These are phyloP conservation scores for Warburgia ugandensis DNA, from an alignment of 164 flowering plant species.

Conservation along the genomic window DNA sequence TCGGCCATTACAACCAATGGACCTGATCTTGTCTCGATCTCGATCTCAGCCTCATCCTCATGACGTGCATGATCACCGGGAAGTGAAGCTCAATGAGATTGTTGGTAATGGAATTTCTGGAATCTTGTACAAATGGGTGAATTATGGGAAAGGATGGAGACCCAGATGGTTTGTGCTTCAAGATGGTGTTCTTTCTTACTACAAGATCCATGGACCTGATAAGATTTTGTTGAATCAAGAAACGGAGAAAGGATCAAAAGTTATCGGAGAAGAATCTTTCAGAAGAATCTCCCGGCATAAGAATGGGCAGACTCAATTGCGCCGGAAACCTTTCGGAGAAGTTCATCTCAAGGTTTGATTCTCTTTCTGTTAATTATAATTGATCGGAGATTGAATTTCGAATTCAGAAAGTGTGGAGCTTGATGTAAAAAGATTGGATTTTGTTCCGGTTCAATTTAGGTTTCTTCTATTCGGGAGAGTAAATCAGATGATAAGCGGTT, in stretches of 20 bases:
- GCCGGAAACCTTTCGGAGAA: constrained; percentile 74
- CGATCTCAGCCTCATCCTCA: background rate
- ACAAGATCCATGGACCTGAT: constrained; percentile 83
- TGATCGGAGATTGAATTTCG: background rate
- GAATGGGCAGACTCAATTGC: constrained; percentile 15
- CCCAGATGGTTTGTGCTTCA: constrained; percentile 77
- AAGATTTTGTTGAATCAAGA: constrained; percentile 59
- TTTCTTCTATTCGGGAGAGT: constrained; percentile 62
- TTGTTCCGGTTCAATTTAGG: constrained; percentile 32
- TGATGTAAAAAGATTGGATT: too few relatives aligned
- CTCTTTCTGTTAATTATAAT: background rate
- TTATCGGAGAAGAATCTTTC: constrained; percentile 80
- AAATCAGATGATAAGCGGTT: constrained; percentile 64
- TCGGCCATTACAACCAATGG: constrained; percentile 1
- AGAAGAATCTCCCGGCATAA: constrained; percentile 28
- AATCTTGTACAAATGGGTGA: constrained; percentile 85
- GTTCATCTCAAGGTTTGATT: constrained; percentile 46
- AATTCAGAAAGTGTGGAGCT: too few relatives aligned
- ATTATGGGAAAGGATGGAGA: constrained; percentile 95
- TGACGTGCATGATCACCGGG: constrained; percentile 14
- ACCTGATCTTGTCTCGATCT: constrained; percentile 4
- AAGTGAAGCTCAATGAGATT: constrained; percentile 60
- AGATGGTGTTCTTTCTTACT: constrained; percentile 59
- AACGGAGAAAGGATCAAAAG: constrained; percentile 63
- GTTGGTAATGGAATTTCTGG: constrained; percentile 81